Conservation (phyloP, 176 grass and related monocot genomes). For the Hordeum marinum region DNA sequence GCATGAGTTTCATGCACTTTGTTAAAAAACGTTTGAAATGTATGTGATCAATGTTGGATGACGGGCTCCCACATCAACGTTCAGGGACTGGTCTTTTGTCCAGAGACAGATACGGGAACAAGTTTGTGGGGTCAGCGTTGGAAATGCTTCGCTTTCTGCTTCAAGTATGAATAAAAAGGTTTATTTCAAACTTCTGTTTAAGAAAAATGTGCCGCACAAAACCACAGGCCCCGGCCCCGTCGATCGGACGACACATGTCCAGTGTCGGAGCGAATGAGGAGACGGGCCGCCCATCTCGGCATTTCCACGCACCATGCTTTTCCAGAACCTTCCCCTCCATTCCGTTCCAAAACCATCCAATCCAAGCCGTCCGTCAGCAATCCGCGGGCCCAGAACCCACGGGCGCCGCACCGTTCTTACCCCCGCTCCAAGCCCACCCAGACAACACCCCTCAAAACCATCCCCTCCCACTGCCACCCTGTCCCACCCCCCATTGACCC, state of each 20-base stretch:
- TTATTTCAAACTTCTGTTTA: too few relatives aligned
- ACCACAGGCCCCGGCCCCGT: background rate
- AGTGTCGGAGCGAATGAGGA: background rate
- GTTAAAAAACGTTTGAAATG: too few relatives aligned
- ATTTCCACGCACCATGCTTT: background rate
- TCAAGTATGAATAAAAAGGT: too few relatives aligned
- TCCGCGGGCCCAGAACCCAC: constrained; percentile 22
- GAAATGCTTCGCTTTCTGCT: too few relatives aligned
- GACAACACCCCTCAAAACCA: background rate
- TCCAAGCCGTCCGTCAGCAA: constrained; percentile 17
- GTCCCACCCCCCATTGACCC: fast-evolving
- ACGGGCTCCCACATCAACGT: too few relatives aligned
- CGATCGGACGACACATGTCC: too few relatives aligned
- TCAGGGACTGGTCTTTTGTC: too few relatives aligned
- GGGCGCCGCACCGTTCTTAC: background rate
- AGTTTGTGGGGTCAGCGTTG: too few relatives aligned
- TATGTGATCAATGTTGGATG: too few relatives aligned
- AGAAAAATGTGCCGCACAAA: background rate
- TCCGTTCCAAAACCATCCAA: constrained; percentile 26
- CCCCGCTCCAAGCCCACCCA: constrained; percentile 18
- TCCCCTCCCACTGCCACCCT: background rate
- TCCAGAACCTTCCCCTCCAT: constrained; percentile 12
- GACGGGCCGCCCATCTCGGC: background rate
- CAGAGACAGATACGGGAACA: too few relatives aligned
- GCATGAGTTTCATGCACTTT: too few relatives aligned